A percentile compares a stretch with the other conserved stretches of the same genome.
These are phyloP conservation scores for Russula griseocarnosa DNA, from an alignment of 768 basidiomycete genomes.

Conservation along the genomic window DNA sequence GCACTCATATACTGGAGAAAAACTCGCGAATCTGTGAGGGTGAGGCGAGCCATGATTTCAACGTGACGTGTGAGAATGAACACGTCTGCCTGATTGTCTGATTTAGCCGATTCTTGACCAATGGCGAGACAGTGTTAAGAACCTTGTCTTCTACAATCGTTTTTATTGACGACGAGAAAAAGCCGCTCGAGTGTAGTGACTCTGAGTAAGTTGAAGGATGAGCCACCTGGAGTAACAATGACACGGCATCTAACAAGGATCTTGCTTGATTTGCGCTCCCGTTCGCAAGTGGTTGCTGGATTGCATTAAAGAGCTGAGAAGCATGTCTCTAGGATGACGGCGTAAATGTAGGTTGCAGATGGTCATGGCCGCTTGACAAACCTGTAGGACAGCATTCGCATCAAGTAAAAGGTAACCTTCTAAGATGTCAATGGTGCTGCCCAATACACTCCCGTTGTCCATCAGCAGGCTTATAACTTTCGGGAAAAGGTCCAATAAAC, in stretches of 20 bases:
- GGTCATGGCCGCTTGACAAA: slow-evolving; percentile 33
- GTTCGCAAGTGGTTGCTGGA: slow-evolving; percentile 48
- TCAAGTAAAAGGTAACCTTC: slow-evolving; percentile 81
- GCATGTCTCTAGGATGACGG: slow-evolving; percentile 45
- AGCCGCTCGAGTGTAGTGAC: slow-evolving; percentile 65
- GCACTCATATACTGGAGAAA: slow-evolving; percentile 70
- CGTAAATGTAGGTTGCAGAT: background rate
- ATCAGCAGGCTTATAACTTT: slow-evolving; percentile 55
- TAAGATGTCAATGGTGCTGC: slow-evolving; percentile 59
- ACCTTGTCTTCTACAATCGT: slow-evolving; percentile 67
- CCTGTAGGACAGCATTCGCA: slow-evolving; percentile 57
- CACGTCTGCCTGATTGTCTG: slow-evolving; percentile 37
- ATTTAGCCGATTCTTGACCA: slow-evolving; percentile 16
- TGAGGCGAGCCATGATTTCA: slow-evolving; percentile 69
- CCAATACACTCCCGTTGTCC: slow-evolving; percentile 69
- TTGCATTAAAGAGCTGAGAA: slow-evolving; percentile 54
- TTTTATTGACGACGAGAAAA: slow-evolving; percentile 61
- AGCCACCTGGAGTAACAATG: slow-evolving; percentile 58
- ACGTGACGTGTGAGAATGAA: slow-evolving; percentile 63
- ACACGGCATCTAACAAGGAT: slow-evolving; percentile 56
- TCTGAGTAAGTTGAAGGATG: slow-evolving; percentile 67
- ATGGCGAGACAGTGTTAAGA: slow-evolving; percentile 18
- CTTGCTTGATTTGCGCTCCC: slow-evolving; percentile 55
- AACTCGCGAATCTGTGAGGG: slow-evolving; percentile 57
- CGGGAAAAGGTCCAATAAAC: slow-evolving; percentile 64